These are phyloP conservation scores for Chlamydomonas urium DNA, from an alignment of 139 green algal genomes.

Conservation along the genomic window DNA sequence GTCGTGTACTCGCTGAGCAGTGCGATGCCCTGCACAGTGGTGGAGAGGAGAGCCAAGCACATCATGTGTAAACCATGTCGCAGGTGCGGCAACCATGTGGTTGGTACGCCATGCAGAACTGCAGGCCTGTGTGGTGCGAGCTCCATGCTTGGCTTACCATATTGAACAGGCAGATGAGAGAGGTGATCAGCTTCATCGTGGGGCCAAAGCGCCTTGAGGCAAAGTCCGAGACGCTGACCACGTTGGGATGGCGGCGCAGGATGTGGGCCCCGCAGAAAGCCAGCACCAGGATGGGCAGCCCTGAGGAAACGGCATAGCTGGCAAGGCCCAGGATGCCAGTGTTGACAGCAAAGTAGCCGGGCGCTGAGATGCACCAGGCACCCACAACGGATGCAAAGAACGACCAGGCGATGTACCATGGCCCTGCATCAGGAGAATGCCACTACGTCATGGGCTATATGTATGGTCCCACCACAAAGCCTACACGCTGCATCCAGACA, in stretches of 20 bases:
- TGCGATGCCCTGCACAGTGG: constrained; percentile 22
- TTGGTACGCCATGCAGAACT: neutral
- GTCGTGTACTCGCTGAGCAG: constrained; percentile 32
- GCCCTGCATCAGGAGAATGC: too few species aligned
- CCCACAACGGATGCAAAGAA: constrained; percentile 71
- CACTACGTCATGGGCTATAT: too few species aligned
- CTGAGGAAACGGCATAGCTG: constrained; percentile 3
- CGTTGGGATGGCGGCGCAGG: neutral
- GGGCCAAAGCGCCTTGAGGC: constrained; percentile 59
- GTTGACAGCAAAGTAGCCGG: constrained; percentile 33
- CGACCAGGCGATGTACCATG: constrained; percentile 53
- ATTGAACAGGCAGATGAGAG: constrained; percentile 64
- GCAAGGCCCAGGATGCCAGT: constrained; percentile 57
- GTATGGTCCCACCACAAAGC: too few species aligned
- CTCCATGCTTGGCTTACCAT: constrained; percentile 29
- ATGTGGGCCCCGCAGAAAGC: constrained; percentile 7
- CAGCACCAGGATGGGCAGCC: constrained; percentile 8
- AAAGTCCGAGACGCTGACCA: constrained; percentile 47
- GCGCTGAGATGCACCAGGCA: constrained; percentile 70
- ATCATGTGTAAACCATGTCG: neutral
- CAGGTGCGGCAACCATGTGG: neutral
- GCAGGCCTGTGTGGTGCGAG: neutral
- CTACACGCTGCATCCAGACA: too few species aligned
- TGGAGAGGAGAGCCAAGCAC: neutral
- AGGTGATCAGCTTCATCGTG: constrained; percentile 45